Evolutionary conservation across 768 basidiomycete genomes (phyloP), one percentile per base, ranked within the genome.

Genomic region (Panellus pusillus): DNA sequence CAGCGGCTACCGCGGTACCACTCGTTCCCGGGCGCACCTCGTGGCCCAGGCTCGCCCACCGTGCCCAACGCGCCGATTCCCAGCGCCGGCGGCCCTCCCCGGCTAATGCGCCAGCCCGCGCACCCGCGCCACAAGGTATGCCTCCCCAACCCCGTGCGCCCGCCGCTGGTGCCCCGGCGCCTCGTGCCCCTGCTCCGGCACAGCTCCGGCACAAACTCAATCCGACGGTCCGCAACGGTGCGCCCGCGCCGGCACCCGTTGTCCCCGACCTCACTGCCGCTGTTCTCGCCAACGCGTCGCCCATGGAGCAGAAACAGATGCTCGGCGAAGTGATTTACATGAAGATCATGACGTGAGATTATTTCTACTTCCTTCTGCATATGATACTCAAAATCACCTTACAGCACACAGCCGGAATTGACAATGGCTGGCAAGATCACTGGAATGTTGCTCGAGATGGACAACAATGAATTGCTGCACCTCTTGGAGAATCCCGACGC

Each of bases 381-480:
- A 44, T 35, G 13, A n/a, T 38, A 20, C 50, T 57, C 46, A 51
- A 7, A 56, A 27, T 48, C 40, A 24, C 51, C 19, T 50, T 54
- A 42, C 67, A 92, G 87, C 19, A 69, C 86, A 52, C 87, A 98
- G 65, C 92, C 94, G 53, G 95, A 96, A 18, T 78, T 97, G n/a
- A n/a, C n/a, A n/a, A n/a, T n/a, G 67, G 94, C 97, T 61, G 97
- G 97, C 57, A 98, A 98, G 81, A 97, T 98, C 71, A 98, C 95
- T 40, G 95, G 93, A 51, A 98, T 98, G 95, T 79, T 98, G 66
- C 83, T 98, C 60, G 95, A 99, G 83, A 98, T 99, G 96, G 95
- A 98, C 72, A 96, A 96, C 74, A 67, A 79, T 43, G 97, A 98
- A 73, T 80, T 99, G 46, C 75, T 98, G 27, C 87, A 91, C 73